phyloP scores from a whole-genome alignment of 2,329 filamentous ascomycete genomes.

The Trichoderma harzianum region DNA sequence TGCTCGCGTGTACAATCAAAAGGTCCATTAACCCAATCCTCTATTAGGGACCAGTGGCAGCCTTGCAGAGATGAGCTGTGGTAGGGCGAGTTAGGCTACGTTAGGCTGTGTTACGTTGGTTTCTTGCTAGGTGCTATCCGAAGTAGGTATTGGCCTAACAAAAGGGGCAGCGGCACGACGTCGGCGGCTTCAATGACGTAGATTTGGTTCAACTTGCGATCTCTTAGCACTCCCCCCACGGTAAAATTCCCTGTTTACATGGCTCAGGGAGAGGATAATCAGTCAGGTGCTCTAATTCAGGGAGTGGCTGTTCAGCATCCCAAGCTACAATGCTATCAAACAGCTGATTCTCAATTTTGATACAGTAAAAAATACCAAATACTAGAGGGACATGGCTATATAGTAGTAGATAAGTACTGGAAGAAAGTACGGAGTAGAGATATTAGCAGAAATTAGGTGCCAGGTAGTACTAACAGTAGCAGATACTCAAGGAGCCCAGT shows the following conservation, averaged over 20 bases:
- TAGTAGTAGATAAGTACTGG: background rate
- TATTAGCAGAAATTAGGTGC: background rate
- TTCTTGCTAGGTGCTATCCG: background rate
- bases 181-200: constrained; percentile 6
- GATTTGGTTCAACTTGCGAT: background rate
- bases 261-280: background rate
- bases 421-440: background rate
- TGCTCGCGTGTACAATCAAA: background rate
- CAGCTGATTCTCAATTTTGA: too few species aligned
- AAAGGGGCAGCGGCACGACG: background rate
- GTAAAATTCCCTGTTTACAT: background rate
- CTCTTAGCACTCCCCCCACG: background rate
- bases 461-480: too few species aligned
- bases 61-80: background rate
- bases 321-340: background rate
- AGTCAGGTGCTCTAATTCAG: background rate
- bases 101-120: background rate
- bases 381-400: background rate
- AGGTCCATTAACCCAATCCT: background rate
- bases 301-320: background rate
- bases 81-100: background rate
- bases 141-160: background rate
- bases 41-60: background rate
- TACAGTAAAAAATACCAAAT: too few species aligned
- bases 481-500: too few species aligned